Conservation (phyloP, 768 basidiomycete genomes). For the Naganishia antarctica region DNA sequence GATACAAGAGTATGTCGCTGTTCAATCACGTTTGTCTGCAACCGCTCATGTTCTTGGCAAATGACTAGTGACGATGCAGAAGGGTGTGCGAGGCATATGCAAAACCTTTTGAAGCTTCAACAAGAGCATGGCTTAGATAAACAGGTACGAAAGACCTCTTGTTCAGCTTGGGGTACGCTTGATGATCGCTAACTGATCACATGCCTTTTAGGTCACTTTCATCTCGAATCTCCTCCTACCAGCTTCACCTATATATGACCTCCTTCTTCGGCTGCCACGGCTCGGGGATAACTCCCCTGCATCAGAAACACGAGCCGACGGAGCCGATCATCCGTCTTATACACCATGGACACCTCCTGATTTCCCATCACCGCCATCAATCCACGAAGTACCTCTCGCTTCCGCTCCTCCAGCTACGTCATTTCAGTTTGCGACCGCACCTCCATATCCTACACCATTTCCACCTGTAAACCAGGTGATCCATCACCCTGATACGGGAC, state of each 20-base stretch:
- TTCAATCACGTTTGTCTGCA: constrained; percentile 30
- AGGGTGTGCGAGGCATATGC: constrained; percentile 75
- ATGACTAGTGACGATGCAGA: constrained; percentile 54
- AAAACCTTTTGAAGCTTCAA: constrained; percentile 66
- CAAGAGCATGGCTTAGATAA: constrained; percentile 59
- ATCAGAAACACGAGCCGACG: constrained; percentile 53
- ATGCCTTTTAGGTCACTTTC: constrained; percentile 48
- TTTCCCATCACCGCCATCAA: constrained; percentile 37
- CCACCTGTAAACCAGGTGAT: constrained; percentile 49
- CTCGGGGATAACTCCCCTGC: constrained; percentile 44
- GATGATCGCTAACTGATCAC: background rate
- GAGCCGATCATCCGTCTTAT: constrained; percentile 26
- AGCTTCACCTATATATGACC: constrained; percentile 60
- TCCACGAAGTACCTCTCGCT: constrained; percentile 30
- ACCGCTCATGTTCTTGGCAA: background rate
- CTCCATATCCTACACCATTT: constrained; percentile 30
- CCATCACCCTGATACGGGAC: constrained; percentile 14
- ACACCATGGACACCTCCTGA: constrained; percentile 37
- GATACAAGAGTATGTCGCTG: constrained; percentile 55
- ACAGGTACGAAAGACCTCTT: constrained; percentile 53
- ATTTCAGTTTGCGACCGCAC: constrained; percentile 22
- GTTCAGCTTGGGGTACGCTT: background rate
- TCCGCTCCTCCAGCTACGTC: background rate
- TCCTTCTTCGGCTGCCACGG: constrained; percentile 59
- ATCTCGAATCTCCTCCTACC: constrained; percentile 70